Base-by-base conservation (phyloP, 305 asterid genomes). In the Solanum hybrid region DNA sequence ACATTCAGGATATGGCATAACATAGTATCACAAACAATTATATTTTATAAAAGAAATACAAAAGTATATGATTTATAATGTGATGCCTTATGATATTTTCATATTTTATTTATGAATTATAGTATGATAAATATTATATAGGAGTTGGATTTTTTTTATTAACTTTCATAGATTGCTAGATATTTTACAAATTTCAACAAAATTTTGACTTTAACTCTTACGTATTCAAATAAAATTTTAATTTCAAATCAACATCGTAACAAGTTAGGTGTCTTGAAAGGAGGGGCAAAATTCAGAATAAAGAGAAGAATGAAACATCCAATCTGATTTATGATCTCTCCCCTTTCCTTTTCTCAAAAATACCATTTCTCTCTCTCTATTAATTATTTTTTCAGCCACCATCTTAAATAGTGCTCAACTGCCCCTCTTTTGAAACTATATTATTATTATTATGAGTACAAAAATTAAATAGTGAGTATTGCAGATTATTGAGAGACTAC, bases 391-490 rank as follows among this genome's bases (percentile, higher is more conserved):
- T 87, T 14, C 69, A 80, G 79, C 88, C 76, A 81, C 64, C 91
- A 46, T 93, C 94, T 93, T 95, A 93, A 93, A 94, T 95, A 92
- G 91, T 76, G 87, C 78, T 90, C 94, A 92, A 89, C 96, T 93
- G 90, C 93, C 94, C 94, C 80, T 9, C 80, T 56, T 27, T 42
- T 11, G 5, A 6, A 81, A 81, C 20, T 14, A 40, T 6, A 79
- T 26, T 5, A 66, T 66, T 66, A 64, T 64, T 11, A 89, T 78
- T 85, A 75, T 32, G 87, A 42, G 26, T 84, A 60, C 29, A 51
- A 24, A 69, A 29, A 40, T 51, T 29, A 46, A 84, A 13, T 81
- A 24, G 66, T 11, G 16, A 35, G 9, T 36, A 38, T 17, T 7
- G 36, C 87, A 27, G 13, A 37, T 75, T 16, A 37, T 75, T 24